Evolutionary conservation across 768 basidiomycete genomes (phyloP).

Genomic region (Melanogaster broomeanus): DNA sequence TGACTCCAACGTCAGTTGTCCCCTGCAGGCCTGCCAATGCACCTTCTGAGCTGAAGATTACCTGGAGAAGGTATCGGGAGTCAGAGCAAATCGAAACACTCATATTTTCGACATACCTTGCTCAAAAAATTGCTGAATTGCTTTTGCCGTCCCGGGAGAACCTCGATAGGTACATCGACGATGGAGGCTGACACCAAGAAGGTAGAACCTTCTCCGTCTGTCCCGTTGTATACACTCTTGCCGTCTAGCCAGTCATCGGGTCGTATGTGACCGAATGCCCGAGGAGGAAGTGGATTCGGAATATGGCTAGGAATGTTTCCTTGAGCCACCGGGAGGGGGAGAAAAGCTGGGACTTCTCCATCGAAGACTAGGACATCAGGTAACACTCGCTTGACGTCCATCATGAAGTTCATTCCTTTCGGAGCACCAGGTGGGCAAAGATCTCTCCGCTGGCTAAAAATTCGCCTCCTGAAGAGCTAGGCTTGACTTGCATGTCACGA

Average conservation of each 20-base stretch:
- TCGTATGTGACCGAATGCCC: constrained; percentile 74
- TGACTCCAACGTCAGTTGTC: constrained; percentile 57
- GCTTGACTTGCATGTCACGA: constrained; percentile 70
- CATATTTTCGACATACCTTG: constrained; percentile 52
- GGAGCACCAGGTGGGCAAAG: constrained; percentile 64
- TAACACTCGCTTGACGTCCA: constrained; percentile 63
- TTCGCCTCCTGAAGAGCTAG: constrained; percentile 33
- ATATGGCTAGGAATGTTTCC: constrained; percentile 46
- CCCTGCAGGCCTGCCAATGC: constrained; percentile 72
- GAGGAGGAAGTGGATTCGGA: constrained; percentile 66
- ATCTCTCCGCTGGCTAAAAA: constrained; percentile 75
- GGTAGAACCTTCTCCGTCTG: constrained; percentile 51
- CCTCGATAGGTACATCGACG: constrained; percentile 72
- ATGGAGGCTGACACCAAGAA: constrained; percentile 66
- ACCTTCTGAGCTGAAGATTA: constrained; percentile 66
- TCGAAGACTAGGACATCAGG: constrained; percentile 82
- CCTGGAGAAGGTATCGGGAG: constrained; percentile 38
- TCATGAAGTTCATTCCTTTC: constrained; percentile 61
- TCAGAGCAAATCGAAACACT: not conserved
- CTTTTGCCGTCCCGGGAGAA: constrained; percentile 75
- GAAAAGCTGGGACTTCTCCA: constrained; percentile 53
- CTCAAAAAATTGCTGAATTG: constrained; percentile 75
- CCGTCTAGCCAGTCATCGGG: constrained; percentile 69
- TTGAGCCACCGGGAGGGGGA: constrained; percentile 1
- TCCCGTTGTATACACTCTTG: constrained; percentile 41